Conservation (phyloP, 2,329 filamentous ascomycete genomes). For the Blastomyces emzantsi region DNA sequence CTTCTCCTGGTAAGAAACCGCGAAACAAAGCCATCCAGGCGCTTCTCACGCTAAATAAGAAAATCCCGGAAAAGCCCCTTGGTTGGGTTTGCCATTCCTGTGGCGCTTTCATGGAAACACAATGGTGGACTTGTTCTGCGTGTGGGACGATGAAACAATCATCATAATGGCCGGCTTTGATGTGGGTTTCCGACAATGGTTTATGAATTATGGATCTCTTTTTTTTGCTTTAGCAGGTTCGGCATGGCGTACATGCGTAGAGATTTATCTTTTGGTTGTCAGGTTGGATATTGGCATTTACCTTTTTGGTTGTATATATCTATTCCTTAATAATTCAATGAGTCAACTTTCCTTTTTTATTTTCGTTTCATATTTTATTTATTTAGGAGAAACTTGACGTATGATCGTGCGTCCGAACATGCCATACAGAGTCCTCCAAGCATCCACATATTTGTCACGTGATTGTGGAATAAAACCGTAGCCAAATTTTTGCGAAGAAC, state of each 20-base stretch:
- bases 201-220: not conserved
- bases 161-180: conserved; percentile 29
- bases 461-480: not conserved
- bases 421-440: too few relatives aligned
- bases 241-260: not conserved
- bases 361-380: not conserved
- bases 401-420: too few relatives aligned
- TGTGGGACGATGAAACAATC: conserved; percentile 51
- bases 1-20: conserved; percentile 10
- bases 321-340: not conserved
- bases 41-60: conserved; percentile 32
- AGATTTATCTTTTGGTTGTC: not conserved
- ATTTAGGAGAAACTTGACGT: not conserved
- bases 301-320: not conserved
- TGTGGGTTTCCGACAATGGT: not conserved
- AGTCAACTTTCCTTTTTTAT: not conserved
- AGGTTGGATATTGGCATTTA: not conserved
- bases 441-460: not conserved
- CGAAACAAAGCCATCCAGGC: conserved; percentile 31
- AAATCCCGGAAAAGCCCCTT: conserved; percentile 39
- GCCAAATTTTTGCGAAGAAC: not conserved
- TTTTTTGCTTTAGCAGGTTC: not conserved
- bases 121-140: conserved; percentile 56
- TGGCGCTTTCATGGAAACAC: conserved; percentile 53
- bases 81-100: conserved; percentile 53